Percentiles rank a stretch among this genome's conserved stretches.
Evolutionary conservation across 2,329 filamentous ascomycete species (phyloP).

Genomic region (Chrysoporthe austroafricana): DNA sequence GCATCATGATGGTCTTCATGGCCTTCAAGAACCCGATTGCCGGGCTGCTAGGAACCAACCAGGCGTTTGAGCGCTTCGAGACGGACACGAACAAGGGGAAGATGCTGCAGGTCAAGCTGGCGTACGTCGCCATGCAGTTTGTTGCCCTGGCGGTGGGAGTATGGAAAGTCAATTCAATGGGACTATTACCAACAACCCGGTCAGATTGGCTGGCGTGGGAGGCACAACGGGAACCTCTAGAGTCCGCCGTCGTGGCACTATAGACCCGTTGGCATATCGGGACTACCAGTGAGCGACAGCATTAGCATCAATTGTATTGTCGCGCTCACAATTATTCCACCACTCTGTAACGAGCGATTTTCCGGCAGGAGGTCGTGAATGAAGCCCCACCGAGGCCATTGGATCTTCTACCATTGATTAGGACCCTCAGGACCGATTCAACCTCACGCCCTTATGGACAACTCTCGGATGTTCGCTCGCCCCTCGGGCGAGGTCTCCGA

Average conservation of each 20-base stretch:
- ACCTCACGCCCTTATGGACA: too few species aligned
- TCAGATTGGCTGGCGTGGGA: conserved; percentile 99
- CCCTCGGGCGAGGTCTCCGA: neutral
- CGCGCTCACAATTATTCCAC: neutral
- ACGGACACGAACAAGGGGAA: conserved; percentile 75
- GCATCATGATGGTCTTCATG: conserved; percentile 99
- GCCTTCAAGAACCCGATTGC: conserved; percentile 95
- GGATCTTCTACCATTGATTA: too few species aligned
- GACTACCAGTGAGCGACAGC: neutral
- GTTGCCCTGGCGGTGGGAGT: conserved; percentile 82
- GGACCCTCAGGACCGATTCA: too few species aligned
- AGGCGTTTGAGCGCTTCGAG: conserved; percentile 90
- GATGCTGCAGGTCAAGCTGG: conserved; percentile 81
- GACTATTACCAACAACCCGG: conserved; percentile 88
- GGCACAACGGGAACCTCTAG: conserved; percentile 68
- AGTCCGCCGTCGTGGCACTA: conserved; percentile 67
- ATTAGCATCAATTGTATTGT: neutral
- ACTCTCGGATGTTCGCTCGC: too few species aligned
- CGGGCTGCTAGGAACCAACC: conserved; percentile 80
- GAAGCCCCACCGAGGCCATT: too few species aligned
- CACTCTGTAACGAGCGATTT: neutral
- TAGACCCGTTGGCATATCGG: conserved; percentile 35
- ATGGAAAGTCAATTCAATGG: conserved; percentile 98
- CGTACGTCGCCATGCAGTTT: conserved; percentile 87
- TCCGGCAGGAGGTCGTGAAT: neutral